phyloP scores from a whole-genome alignment of 192 early-diverging fungal genomes.

The Coemansia sp. region DNA sequence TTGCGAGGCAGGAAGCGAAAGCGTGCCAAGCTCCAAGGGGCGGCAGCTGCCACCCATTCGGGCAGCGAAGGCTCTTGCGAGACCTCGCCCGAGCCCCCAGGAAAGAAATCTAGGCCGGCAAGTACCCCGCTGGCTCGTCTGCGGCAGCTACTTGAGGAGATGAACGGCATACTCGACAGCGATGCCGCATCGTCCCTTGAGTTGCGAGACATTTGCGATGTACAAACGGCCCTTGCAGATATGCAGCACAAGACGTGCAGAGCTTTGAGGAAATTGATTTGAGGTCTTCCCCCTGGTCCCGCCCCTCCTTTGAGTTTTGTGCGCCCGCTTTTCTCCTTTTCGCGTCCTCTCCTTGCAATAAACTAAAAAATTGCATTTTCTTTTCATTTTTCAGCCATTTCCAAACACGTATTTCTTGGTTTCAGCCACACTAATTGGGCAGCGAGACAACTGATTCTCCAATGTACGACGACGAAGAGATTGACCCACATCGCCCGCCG shows the following conservation, averaged over 20 bases:
- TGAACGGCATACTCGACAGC: slow-evolving; percentile 5
- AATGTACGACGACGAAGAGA: slow-evolving; percentile 33
- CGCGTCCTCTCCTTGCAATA: not conserved
- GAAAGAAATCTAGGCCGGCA: too few species aligned
- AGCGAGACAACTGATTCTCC: not conserved
- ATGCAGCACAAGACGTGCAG: slow-evolving; percentile 27
- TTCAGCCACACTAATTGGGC: too few species aligned
- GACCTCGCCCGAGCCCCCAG: not conserved
- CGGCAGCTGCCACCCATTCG: not conserved
- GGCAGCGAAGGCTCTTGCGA: not conserved
- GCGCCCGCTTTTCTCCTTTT: not conserved
- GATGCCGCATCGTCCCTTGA: not conserved
- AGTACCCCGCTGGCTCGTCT: slow-evolving; percentile 4
- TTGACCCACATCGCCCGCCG: slow-evolving; percentile 38
- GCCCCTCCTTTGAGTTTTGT: not conserved
- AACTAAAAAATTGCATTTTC: not conserved
- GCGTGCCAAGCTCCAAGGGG: not conserved
- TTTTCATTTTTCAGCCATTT: not conserved
- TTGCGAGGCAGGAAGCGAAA: slow-evolving; percentile 15
- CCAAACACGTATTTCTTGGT: too few species aligned
- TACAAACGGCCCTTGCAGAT: not conserved
- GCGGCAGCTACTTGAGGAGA: slow-evolving; percentile 7
- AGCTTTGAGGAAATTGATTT: not conserved
- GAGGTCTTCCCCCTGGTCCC: not conserved
- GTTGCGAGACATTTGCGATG: not conserved